Conservation (phyloP, 352 stramenopile genomes). For the Globisporangium viniferum region DNA sequence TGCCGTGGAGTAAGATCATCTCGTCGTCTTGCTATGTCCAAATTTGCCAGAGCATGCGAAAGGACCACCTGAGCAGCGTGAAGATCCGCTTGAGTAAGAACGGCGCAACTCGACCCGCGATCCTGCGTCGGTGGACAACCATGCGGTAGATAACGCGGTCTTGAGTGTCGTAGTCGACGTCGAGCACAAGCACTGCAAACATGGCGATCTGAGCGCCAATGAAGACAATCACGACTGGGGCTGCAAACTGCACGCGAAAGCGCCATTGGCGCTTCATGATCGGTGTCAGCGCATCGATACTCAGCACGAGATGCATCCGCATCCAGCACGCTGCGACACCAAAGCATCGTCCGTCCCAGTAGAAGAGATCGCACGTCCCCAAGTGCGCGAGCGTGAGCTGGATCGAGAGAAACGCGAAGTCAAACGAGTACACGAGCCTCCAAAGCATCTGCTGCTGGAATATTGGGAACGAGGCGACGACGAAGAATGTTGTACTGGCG, state of each 20-base stretch:
- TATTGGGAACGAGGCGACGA: background rate
- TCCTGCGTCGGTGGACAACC: background rate
- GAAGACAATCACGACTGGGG: background rate
- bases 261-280: background rate
- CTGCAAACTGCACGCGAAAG: constrained; percentile 4
- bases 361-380: constrained; percentile 21
- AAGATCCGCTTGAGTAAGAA: constrained; percentile 3
- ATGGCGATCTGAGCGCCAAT: background rate
- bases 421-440: constrained; percentile 20
- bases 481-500: background rate
- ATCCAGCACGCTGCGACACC: background rate
- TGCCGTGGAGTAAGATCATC: constrained; percentile 1
- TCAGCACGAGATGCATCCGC: constrained; percentile 1
- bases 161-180: background rate
- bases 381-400: constrained; percentile 21
- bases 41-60: background rate
- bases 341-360: constrained; percentile 15
- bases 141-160: background rate
- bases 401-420: constrained; percentile 32
- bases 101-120: background rate
- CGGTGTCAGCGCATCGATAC: background rate
- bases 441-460: constrained; percentile 8
- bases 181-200: background rate
- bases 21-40: constrained; percentile 1
- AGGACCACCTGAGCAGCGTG: constrained; percentile 6